A percentile compares a stretch with the other conserved stretches of the same genome.
Evolutionary conservation across 176 grass and related monocot species (phyloP).

Genomic region (Oryza glaberrima): DNA sequence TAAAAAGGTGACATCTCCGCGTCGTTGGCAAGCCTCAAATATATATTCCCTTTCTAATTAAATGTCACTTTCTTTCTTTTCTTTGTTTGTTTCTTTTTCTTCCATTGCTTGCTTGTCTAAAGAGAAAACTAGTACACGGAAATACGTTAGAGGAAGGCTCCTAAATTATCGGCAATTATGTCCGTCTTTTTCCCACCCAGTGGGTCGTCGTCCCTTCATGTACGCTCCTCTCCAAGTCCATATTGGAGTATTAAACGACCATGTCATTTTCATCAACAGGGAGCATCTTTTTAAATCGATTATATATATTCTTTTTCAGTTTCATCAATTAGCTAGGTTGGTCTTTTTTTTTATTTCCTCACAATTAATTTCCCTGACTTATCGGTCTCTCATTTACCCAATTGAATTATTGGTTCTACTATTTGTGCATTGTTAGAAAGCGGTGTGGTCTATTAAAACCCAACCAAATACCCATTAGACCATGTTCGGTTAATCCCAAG

Average conservation of each 20-base stretch:
- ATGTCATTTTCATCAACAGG: neutral
- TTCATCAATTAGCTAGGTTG: neutral
- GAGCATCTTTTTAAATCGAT: neutral
- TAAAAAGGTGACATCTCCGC: too few species aligned
- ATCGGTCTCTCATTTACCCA: too few species aligned
- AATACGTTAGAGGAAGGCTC: neutral
- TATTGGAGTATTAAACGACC: neutral
- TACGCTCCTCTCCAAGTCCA: neutral
- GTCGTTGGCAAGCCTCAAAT: too few species aligned
- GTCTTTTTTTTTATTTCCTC: too few species aligned
- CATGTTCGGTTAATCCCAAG: too few species aligned
- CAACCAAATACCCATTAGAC: too few species aligned
- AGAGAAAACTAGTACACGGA: neutral
- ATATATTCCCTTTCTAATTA: too few species aligned
- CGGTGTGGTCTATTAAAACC: too few species aligned
- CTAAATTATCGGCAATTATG: neutral
- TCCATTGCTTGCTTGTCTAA: neutral
- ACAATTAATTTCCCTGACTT: too few species aligned
- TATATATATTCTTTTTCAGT: neutral
- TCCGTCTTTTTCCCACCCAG: neutral
- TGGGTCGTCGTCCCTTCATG: neutral
- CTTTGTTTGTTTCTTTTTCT: neutral
- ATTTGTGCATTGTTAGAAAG: neutral
- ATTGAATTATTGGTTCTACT: neutral
- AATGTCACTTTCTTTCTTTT: neutral